Evolutionary conservation across 371 early-diverging fungal genomes (phyloP), one percentile per base, ranked within the genome.

Genomic region (Mortierella sp.): DNA sequence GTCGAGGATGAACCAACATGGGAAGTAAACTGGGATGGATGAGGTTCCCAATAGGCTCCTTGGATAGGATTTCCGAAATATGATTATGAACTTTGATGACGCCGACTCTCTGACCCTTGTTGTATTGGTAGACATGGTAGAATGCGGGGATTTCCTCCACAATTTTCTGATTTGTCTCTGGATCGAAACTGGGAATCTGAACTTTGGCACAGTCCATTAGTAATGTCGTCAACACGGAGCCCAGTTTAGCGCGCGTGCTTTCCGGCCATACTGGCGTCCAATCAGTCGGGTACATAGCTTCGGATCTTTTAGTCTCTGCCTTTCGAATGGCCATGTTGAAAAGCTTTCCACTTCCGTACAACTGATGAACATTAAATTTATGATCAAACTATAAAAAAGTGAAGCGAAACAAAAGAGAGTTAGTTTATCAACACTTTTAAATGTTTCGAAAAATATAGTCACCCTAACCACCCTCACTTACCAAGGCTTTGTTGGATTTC

Each of bases 1-100:
- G 97, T 0, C 92, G 90, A 58, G 99, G 99, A 41, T 92, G 92
- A 2, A 97, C 94, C 53, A 99, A 82, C 99, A 99, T 99, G 24
- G 99, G 99, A 40, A 99, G 86, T 33, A 93, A 83, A 48, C 95
- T 92, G 1, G 97, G 94, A 63, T 91, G 91, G 28, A 94, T 84
- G 5, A 89, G 87, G 38, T 92, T 89, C 16, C 86, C 84, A 28
- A 93, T 82, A 15, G 92, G 89, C 41, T 92, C 92, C 41, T 80
- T 82, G 24, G 91, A 84, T 21, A 97, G 85, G 65, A 95, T 75
- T 47, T 96, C 92, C 2, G 91, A 87, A 48, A 97, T 86, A 5
- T 86, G 86, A 63, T 87, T 89, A 72, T 96, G 91, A 38, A 91
- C 86, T 61, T 85, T 85, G 83, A 98, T 91, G 4, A 96, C 87